These are phyloP conservation scores for Lipomyces sp. DNA, from an alignment of 805 yeast species.

Conservation along the genomic window DNA sequence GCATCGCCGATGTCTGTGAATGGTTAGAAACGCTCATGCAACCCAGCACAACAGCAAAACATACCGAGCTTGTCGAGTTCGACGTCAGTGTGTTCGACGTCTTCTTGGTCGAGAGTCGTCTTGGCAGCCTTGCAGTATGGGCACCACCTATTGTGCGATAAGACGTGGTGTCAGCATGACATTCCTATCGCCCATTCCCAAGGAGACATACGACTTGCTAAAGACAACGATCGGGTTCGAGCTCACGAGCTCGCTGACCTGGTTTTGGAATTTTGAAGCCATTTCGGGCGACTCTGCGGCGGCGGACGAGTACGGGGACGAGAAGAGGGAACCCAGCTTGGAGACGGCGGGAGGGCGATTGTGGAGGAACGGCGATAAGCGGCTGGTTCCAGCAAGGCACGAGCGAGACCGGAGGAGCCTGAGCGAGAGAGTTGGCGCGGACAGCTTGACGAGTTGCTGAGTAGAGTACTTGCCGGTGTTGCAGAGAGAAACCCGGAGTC, in stretches of 20 bases:
- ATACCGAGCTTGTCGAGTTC: slow-evolving; percentile 35
- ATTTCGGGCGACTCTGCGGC: slow-evolving; percentile 23
- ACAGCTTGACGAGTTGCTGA: too few relatives aligned
- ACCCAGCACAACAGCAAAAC: slow-evolving; percentile 28
- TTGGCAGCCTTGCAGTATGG: slow-evolving; percentile 46
- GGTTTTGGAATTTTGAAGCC: slow-evolving; percentile 20
- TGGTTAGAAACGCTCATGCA: too few relatives aligned
- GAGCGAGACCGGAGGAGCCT: too few relatives aligned
- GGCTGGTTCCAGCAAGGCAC: too few relatives aligned
- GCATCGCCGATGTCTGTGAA: slow-evolving; percentile 65
- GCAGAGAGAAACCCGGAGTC: too few relatives aligned
- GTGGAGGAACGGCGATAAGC: too few relatives aligned
- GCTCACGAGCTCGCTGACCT: slow-evolving; percentile 57
- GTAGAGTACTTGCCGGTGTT: too few relatives aligned
- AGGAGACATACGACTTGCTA: slow-evolving; percentile 70
- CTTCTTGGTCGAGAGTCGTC: slow-evolving; percentile 40
- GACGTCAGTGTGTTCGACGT: slow-evolving; percentile 45
- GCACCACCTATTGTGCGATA: slow-evolving; percentile 28
- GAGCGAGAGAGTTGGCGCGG: too few relatives aligned
- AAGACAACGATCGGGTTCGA: slow-evolving; percentile 73
- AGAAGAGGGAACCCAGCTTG: slow-evolving; percentile 6
- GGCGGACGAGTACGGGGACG: slow-evolving; percentile 2
- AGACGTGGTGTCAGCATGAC: too few relatives aligned
- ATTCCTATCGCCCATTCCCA: too few relatives aligned
- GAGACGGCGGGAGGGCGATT: not conserved